A percentile compares a stretch with the other conserved stretches of the same genome.
These are phyloP conservation scores for Calonectria fujianensis DNA, from an alignment of 2,329 filamentous ascomycete species.

Conservation along the genomic window DNA sequence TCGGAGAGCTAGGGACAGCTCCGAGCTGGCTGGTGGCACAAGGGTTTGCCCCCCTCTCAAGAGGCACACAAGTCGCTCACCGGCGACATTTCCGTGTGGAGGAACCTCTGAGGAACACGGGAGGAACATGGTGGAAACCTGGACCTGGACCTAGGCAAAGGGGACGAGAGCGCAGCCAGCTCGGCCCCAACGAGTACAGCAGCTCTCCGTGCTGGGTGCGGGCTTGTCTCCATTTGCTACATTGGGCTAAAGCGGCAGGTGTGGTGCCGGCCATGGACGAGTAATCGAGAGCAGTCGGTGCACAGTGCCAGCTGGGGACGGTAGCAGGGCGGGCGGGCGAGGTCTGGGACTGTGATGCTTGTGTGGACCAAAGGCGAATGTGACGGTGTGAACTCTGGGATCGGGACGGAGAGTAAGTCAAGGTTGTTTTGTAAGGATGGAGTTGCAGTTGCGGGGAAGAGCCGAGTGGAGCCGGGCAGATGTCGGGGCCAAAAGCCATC, in stretches of 20 bases:
- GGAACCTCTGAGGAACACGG: slow-evolving; percentile 47
- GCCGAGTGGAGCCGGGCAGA: slow-evolving; percentile 48
- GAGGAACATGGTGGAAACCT: slow-evolving; percentile 33
- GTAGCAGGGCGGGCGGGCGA: slow-evolving; percentile 12
- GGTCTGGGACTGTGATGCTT: slow-evolving; percentile 49
- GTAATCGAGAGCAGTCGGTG: slow-evolving; percentile 31
- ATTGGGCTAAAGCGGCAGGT: slow-evolving; percentile 50
- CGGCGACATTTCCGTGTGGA: slow-evolving; percentile 49
- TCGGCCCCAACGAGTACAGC: slow-evolving; percentile 28
- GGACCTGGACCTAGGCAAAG: slow-evolving; percentile 38
- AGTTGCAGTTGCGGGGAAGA: slow-evolving; percentile 53
- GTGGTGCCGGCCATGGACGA: slow-evolving; percentile 48
- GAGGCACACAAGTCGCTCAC: slow-evolving; percentile 50
- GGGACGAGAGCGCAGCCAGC: slow-evolving; percentile 17
- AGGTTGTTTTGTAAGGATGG: slow-evolving; percentile 30
- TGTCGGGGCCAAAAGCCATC: slow-evolving; percentile 48
- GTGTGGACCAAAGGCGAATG: slow-evolving; percentile 40
- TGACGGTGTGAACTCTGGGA: slow-evolving; percentile 56
- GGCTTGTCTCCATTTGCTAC: slow-evolving; percentile 41
- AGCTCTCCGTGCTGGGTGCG: slow-evolving; percentile 39
- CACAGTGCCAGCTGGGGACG: slow-evolving; percentile 42
- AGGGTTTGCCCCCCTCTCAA: slow-evolving; percentile 36
- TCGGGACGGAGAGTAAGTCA: slow-evolving; percentile 51
- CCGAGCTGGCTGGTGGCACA: slow-evolving; percentile 52
- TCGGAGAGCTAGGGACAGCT: slow-evolving; percentile 43